A percentile compares a stretch with the other conserved stretches of the same genome.
These are phyloP conservation scores for Nemania sp. DNA, from an alignment of 2,329 filamentous ascomycete genomes.

Conservation along the genomic window DNA sequence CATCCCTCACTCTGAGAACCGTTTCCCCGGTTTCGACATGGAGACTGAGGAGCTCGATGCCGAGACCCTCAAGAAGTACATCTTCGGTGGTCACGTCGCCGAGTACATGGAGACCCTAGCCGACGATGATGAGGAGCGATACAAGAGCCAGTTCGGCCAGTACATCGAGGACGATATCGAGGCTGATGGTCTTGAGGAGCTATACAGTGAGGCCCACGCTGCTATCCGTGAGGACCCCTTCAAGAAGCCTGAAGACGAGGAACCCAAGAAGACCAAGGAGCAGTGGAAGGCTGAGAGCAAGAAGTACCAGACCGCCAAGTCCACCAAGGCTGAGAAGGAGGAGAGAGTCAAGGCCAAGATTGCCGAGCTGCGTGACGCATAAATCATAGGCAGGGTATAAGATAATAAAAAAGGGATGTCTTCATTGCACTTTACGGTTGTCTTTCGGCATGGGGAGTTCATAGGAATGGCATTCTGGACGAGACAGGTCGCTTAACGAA, in stretches of 20 bases:
- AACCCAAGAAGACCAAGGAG: slow-evolving; percentile 94
- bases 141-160: slow-evolving; percentile 97
- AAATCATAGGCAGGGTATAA: slow-evolving; percentile 46
- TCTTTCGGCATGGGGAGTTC: slow-evolving; percentile 51
- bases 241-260: slow-evolving; percentile 85
- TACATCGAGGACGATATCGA: slow-evolving; percentile 98
- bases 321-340: slow-evolving; percentile 85
- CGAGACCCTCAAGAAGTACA: slow-evolving; percentile 98
- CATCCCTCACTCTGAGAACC: slow-evolving; percentile 98
- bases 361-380: slow-evolving; percentile 75
- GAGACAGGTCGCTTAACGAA: slow-evolving; percentile 46
- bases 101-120: slow-evolving; percentile 99
- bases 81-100: slow-evolving; percentile 96
- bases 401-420: slow-evolving; percentile 42
- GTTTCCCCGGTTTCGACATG: slow-evolving; percentile 98
- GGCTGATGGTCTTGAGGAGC: slow-evolving; percentile 95
- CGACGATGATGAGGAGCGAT: slow-evolving; percentile 99
- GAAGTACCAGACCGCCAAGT: slow-evolving; percentile 85
- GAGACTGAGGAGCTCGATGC: slow-evolving; percentile 98
- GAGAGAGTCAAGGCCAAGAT: slow-evolving; percentile 91
- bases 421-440: slow-evolving; percentile 48
- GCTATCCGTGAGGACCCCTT: slow-evolving; percentile 97
- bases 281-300: slow-evolving; percentile 95
- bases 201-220: slow-evolving; percentile 95
- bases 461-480: slow-evolving; percentile 46